Conservation (phyloP, 2,329 filamentous ascomycete species). For the Ophiostoma ulmi region DNA sequence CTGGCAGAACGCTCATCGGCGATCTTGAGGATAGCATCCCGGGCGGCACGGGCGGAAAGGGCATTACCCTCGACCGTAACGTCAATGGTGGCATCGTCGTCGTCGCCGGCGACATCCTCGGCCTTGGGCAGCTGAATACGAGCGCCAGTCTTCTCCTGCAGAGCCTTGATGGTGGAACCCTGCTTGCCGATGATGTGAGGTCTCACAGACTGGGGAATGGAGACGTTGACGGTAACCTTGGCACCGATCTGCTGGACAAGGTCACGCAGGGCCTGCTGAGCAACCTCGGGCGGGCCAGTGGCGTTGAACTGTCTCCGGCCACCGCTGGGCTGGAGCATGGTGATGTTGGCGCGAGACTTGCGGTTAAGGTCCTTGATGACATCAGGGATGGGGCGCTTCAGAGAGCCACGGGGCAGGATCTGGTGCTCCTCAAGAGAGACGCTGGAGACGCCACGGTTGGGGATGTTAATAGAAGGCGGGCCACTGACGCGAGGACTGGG, state of each 20-base stretch:
- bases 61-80: constrained; percentile 88
- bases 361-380: constrained; percentile 89
- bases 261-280: constrained; percentile 83
- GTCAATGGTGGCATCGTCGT: constrained; percentile 76
- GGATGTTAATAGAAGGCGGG: constrained; percentile 63
- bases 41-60: constrained; percentile 77
- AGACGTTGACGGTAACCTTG: constrained; percentile 67
- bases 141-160: constrained; percentile 85
- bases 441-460: constrained; percentile 74
- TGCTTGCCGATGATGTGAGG: constrained; percentile 90
- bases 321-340: constrained; percentile 66
- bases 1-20: constrained; percentile 80
- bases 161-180: constrained; percentile 81
- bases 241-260: constrained; percentile 81
- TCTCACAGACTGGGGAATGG: constrained; percentile 76
- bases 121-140: constrained; percentile 82
- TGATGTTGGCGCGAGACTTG: constrained; percentile 80
- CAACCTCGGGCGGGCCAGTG: constrained; percentile 74
- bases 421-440: constrained; percentile 70
- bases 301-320: constrained; percentile 78
- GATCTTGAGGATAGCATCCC: constrained; percentile 78
- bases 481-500: constrained; percentile 32
- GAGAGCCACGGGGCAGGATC: constrained; percentile 67
- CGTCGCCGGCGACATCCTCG: constrained; percentile 66
- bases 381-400: constrained; percentile 81